phyloP scores from a whole-genome alignment of 106 monocot genomes.

The Triglochin maritima region DNA sequence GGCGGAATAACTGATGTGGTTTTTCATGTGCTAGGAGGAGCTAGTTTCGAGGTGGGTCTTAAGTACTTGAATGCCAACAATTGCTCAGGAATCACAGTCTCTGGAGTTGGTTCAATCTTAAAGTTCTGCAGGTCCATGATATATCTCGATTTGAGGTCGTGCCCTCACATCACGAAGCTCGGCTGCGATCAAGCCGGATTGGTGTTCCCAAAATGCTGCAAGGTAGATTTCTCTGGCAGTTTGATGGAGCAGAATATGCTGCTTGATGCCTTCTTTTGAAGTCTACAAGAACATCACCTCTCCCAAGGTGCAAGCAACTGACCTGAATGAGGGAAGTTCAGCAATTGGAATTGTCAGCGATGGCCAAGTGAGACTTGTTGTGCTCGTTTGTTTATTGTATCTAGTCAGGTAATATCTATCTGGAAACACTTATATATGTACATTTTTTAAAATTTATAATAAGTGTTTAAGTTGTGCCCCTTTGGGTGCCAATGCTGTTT shows the following conservation, averaged over 20 bases:
- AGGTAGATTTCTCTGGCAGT: constrained; percentile 46
- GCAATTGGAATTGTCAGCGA: too few species aligned
- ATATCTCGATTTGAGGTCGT: constrained; percentile 65
- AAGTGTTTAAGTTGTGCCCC: too few species aligned
- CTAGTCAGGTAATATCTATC: too few species aligned
- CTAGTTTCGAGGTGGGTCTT: constrained; percentile 28
- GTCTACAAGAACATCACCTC: neutral
- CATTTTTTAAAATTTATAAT: too few species aligned
- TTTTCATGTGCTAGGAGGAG: constrained; percentile 33
- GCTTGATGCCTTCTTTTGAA: constrained; percentile 43
- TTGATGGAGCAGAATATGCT: constrained; percentile 26
- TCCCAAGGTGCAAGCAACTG: too few species aligned
- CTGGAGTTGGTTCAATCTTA: constrained; percentile 33
- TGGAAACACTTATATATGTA: too few species aligned
- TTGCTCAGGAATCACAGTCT: constrained; percentile 51
- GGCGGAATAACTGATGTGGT: constrained; percentile 63
- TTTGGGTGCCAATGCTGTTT: too few species aligned
- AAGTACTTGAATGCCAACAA: constrained; percentile 50
- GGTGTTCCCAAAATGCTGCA: constrained; percentile 49
- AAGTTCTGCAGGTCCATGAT: constrained; percentile 44
- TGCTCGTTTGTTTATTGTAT: too few species aligned
- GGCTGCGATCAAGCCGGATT: constrained; percentile 60
- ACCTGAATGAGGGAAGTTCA: too few species aligned
- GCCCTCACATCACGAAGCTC: constrained; percentile 43
- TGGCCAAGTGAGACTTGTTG: too few species aligned